phyloP scores from a whole-genome alignment of 2,329 filamentous ascomycete genomes.

The Ophiognomonia clavigignenti-juglandacearum region DNA sequence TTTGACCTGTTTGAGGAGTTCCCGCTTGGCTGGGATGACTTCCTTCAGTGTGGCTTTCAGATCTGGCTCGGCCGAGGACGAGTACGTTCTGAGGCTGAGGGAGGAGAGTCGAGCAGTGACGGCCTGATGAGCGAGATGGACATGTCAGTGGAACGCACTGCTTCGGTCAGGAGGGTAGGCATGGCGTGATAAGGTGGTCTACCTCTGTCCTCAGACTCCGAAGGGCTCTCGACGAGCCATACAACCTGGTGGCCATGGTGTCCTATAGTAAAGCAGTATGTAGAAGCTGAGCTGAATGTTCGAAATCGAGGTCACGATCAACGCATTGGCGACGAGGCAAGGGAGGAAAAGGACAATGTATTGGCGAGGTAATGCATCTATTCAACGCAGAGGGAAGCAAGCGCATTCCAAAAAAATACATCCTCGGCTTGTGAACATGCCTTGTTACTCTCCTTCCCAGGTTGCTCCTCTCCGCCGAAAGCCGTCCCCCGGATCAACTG shows the following conservation, averaged over 20 bases:
- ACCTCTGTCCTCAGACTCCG: slow-evolving; percentile 6
- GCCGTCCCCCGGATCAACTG: neutral
- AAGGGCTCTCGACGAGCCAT: slow-evolving; percentile 13
- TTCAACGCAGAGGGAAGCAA: no score
- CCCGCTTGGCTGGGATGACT: slow-evolving; percentile 85
- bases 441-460: neutral
- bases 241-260: slow-evolving; percentile 12
- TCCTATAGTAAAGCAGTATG: neutral
- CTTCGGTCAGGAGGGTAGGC: neutral
- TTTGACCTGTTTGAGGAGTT: slow-evolving; percentile 92
- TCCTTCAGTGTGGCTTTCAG: slow-evolving; percentile 83
- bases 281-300: neutral
- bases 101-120: slow-evolving; percentile 21
- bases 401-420: no score
- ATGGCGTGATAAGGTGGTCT: no score
- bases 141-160: neutral
- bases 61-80: slow-evolving; percentile 74
- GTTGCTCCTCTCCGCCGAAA: neutral
- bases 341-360: neutral
- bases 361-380: no score
- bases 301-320: neutral
- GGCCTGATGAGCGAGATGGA: neutral
- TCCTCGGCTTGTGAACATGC: neutral
- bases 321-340: neutral
- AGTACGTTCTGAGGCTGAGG: slow-evolving; percentile 57